Conservation (phyloP, 1,139 yeast genomes). For the Arxiozyma bovina region DNA sequence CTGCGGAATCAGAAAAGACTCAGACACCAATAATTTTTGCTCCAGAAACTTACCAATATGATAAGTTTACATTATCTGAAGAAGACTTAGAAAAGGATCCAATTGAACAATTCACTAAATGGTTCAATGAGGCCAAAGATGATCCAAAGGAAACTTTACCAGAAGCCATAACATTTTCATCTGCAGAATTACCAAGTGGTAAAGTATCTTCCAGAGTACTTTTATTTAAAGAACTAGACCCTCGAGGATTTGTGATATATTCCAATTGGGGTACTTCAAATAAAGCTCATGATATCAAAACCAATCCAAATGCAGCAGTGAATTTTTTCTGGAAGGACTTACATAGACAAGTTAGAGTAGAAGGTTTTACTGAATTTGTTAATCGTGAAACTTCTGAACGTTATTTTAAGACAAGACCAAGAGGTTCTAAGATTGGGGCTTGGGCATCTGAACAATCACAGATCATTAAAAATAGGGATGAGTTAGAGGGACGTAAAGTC, state of each 20-base stretch:
- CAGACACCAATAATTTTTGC: slow-evolving; percentile 42
- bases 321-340: slow-evolving; percentile 89
- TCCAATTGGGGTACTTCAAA: slow-evolving; percentile 88
- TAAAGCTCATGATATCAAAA: slow-evolving; percentile 58
- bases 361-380: slow-evolving; percentile 72
- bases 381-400: slow-evolving; percentile 63
- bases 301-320: slow-evolving; percentile 73
- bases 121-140: slow-evolving; percentile 77
- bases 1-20: slow-evolving; percentile 19
- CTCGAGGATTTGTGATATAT: slow-evolving; percentile 76
- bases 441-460: slow-evolving; percentile 92
- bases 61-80: slow-evolving; percentile 53
- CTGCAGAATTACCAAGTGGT: slow-evolving; percentile 83
- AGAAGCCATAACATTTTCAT: slow-evolving; percentile 72
- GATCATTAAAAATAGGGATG: slow-evolving; percentile 47
- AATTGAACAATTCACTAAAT: slow-evolving; percentile 62
- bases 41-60: slow-evolving; percentile 84
- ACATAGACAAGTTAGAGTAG: slow-evolving; percentile 89
- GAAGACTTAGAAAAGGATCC: slow-evolving; percentile 52
- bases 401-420: slow-evolving; percentile 79
- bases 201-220: slow-evolving; percentile 78
- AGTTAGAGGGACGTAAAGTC: slow-evolving; percentile 47
- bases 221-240: slow-evolving; percentile 79
- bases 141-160: slow-evolving; percentile 52
- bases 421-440: slow-evolving; percentile 91